Evolutionary conservation across 768 basidiomycete species (phyloP), one percentile per base, ranked within the genome.

Genomic region (Lepiota venenata): DNA sequence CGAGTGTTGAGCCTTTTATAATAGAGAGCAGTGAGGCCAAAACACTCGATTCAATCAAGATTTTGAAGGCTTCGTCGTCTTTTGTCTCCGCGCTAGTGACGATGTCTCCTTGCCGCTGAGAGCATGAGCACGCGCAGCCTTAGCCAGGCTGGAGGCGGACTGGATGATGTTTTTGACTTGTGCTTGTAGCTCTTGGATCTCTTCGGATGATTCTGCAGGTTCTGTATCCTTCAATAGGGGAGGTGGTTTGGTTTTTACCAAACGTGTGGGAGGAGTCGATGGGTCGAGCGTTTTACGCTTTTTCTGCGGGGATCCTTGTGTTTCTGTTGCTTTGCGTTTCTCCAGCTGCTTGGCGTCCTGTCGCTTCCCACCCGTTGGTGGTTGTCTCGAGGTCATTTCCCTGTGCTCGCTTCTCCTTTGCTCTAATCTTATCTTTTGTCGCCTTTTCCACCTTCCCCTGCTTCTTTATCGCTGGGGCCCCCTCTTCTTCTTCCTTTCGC

Each of bases 121-220:
- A 9, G 64, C 69, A 54, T 66, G 67, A 16, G 64, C 63, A 43
- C 71, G 71, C 7, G 74, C 74, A n/a, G 58, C 59, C 50, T 66
- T 71, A 4, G 75, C 74, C 25, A 71, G 68, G 36, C 66, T 64
- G 8, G 71, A 64, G 16, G 74, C 69, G 16, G 72, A 73, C 18
- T 66, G 64, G 18, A 66, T 72, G 29, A 77, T 75, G 43, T 58
- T 64, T 52, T 64, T 67, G 25, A 75, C 60, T 4, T 58, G 52
- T 29, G 61, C 56, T 42, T 57, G 45, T 8, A 52, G 57, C 35
- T 56, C 50, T 35, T 32, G 41, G 20, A 52, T 52, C 9, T 6
- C 43, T 38, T 43, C 43, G 9, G 51, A 43, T 2, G 44, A 53
- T 11, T 53, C 52, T 4, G 44, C 32, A 22, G 52, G 35, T 40